Base-by-base conservation (phyloP, 495 filamentous ascomycete species). In the Neurospora tetraspora region DNA sequence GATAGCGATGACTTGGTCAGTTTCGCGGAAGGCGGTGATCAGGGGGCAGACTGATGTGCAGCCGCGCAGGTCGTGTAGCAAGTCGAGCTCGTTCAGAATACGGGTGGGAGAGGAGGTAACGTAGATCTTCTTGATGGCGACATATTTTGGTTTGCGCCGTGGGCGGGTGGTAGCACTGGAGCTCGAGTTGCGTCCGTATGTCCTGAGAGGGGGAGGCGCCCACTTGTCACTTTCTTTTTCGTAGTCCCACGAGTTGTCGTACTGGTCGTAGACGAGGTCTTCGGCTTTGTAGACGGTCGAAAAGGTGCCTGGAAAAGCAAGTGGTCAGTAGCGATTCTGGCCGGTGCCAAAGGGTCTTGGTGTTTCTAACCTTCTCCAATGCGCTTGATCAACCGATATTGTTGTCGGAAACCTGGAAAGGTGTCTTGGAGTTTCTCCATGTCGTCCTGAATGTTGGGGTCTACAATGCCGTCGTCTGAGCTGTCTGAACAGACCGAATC, bases 261-360 rank as follows among this genome's bases (percentile, higher is more conserved):
- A 96, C 61, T 86, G 80, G 70, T 97, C 87, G 78, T 98, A 97
- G 36, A 89, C 85, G n/a, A 98, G 83, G 79, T 99, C 96, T 81
- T 99, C 96, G 40, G 96, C 96, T 80, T 98, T 98, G 83, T 98
- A 99, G 0, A 99, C 96, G 12, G 95, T 98, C 0, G 95, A 98
- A 77, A 99, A 99, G 20, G 96, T 99, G 42, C 94, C 93, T 95
- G 77, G 40, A n/a, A 10, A 43, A 20, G 70, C 47, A 47, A 72
- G 42, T 23, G 5, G 70, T 74, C 27, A 72, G 71, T 43, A 71
- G 45, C 10, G 4, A 6, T 61, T 16, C 27, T 27, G 47, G 20
- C 20, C 20, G 45, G 45, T 2, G 5, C 2, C 1, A 27, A 23
- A 59, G 5, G 4, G 45, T 27, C 45, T 53, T 53, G 45, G 18